Conservation (phyloP, 345 rosid genomes). For the Citrus glauca region DNA sequence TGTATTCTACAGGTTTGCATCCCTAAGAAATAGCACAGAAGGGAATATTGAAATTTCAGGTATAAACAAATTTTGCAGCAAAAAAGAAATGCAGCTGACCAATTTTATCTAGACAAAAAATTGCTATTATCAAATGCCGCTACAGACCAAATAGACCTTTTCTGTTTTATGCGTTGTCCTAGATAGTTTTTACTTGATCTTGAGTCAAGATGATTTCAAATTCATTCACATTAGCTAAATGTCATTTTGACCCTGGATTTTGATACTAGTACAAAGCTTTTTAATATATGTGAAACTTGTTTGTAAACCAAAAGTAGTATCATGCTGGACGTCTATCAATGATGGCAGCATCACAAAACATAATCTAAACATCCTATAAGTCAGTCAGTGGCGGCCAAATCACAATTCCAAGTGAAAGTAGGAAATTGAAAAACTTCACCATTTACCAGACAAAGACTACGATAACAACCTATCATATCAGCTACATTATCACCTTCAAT, state of each 20-base stretch:
- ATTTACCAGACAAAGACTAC: neutral
- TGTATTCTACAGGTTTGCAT: slow-evolving; percentile 75
- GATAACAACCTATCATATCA: neutral
- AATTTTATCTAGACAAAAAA: neutral
- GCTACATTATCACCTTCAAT: neutral
- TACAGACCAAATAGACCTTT: neutral
- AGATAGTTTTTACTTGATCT: neutral
- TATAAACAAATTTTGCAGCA: neutral
- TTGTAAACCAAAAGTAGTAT: neutral
- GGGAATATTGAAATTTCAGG: neutral
- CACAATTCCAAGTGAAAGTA: neutral
- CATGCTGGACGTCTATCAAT: neutral
- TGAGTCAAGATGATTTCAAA: neutral
- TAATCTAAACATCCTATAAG: neutral
- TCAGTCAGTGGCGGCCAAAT: neutral
- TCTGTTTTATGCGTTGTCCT: too few species aligned
- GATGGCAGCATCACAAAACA: neutral
- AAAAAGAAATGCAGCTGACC: neutral
- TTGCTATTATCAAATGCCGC: neutral
- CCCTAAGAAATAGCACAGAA: slow-evolving; percentile 47
- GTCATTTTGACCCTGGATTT: neutral
- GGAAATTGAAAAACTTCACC: neutral
- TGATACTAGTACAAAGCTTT: neutral
- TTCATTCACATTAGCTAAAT: neutral
- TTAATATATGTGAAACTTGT: neutral